phyloP scores from a whole-genome alignment of 2,329 filamentous ascomycete genomes.

The Canariomyces notabilis region DNA sequence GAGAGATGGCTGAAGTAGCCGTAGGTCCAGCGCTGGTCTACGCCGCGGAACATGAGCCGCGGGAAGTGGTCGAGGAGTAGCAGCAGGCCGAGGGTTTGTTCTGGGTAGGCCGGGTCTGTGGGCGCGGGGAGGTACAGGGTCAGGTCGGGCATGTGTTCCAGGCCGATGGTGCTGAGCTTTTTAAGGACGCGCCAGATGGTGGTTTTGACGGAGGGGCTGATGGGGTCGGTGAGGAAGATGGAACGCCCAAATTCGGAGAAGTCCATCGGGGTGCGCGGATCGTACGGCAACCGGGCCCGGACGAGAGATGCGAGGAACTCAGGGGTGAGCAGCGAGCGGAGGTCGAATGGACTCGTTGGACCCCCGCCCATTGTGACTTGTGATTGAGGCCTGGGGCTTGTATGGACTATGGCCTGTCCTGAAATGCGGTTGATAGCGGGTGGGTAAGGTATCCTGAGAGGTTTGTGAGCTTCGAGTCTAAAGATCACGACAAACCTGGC shows the following conservation, averaged over 20 bases:
- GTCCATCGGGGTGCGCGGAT: constrained; percentile 18
- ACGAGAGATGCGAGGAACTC: constrained; percentile 18
- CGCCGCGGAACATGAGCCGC: constrained; percentile 22
- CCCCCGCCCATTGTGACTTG: constrained; percentile 14
- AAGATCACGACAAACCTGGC: too few relatives aligned
- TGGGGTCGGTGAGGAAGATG: constrained; percentile 13
- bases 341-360: constrained; percentile 1
- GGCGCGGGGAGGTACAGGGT: constrained; percentile 24
- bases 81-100: constrained; percentile 27
- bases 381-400: too few relatives aligned
- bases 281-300: constrained; percentile 16
- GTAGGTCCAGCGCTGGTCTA: constrained; percentile 26
- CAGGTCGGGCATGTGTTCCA: constrained; percentile 25
- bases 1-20: constrained; percentile 26
- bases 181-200: constrained; percentile 21
- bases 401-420: too few relatives aligned
- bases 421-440: too few relatives aligned
- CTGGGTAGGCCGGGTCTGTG: constrained; percentile 21
- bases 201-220: constrained; percentile 1
- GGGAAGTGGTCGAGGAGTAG: constrained; percentile 28
- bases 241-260: constrained; percentile 18
- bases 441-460: too few relatives aligned
- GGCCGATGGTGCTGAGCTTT: constrained; percentile 22
- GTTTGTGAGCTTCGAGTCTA: too few relatives aligned
- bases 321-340: constrained; percentile 15